phyloP scores from a whole-genome alignment of 1,284 basidiomycete genomes.

The Sphaerobolus stellatus region DNA sequence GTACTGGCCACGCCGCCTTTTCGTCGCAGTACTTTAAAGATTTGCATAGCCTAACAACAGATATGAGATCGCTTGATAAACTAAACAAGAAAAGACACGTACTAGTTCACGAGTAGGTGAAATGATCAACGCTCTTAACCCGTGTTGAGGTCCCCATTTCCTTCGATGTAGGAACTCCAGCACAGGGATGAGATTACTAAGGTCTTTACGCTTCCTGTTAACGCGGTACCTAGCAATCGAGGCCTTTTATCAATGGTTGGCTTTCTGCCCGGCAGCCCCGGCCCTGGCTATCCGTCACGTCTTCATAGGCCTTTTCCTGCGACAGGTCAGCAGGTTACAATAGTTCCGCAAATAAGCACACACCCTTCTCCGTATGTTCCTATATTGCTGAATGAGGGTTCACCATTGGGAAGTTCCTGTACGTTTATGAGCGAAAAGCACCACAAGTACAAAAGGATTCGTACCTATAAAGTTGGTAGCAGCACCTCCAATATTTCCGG shows the following conservation, averaged over 20 bases:
- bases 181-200: constrained; percentile 76
- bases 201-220: constrained; percentile 84
- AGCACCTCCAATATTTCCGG: constrained; percentile 7
- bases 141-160: constrained; percentile 81
- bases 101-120: constrained; percentile 95
- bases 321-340: constrained; percentile 44
- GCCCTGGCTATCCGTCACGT: constrained; percentile 83
- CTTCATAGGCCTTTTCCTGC: constrained; percentile 82
- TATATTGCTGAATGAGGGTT: constrained; percentile 69
- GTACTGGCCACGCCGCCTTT: constrained; percentile 88
- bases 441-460: background rate
- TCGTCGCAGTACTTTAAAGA: constrained; percentile 91
- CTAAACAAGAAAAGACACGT: constrained; percentile 23
- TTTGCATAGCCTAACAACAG: constrained; percentile 80
- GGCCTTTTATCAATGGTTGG: constrained; percentile 62
- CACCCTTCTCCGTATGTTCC: constrained; percentile 64
- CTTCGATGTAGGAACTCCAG: constrained; percentile 73
- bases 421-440: background rate
- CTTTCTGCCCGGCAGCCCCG: constrained; percentile 69
- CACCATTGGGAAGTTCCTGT: constrained; percentile 48
- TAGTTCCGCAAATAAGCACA: constrained; percentile 33
- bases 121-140: constrained; percentile 90
- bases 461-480: constrained; percentile 9
- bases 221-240: constrained; percentile 76
- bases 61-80: constrained; percentile 45